Base-by-base conservation (phyloP, 192 early-diverging fungal species). In the Backusella parvicylindrica region DNA sequence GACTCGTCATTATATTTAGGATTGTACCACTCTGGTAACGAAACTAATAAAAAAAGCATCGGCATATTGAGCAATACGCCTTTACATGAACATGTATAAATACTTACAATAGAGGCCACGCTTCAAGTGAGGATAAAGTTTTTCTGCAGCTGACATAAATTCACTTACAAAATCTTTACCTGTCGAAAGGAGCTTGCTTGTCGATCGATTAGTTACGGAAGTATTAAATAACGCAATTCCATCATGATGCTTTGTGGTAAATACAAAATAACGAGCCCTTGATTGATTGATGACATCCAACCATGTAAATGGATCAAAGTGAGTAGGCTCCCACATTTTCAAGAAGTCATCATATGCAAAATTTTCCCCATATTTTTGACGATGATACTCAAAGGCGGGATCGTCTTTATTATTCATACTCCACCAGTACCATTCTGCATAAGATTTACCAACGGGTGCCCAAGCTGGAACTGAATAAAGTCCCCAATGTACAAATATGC, bases 191-290 rank as follows among this genome's bases (percentile, higher is more conserved):
- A 66, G 31, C 8, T 68, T 38, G 15, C 50, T 66, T 50, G 72
- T 68, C 5, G 71, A 78, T 8, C 77, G 71, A 36, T 74, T 68
- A 18, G 63, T 69, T 21, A 73, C 70, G 12, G 72, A 73, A 1
- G 77, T 78, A 47, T 78, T 72, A 37, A 65, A 78, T 60, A 78
- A 32, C n/a, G 77, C 77, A 53, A 68, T 69, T 13, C 77, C 77
- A n/a, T 78, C 77, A 49, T 78, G 77, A 37, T 78, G 77, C 50
- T 78, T 78, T 23, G 77, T 53, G 15, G 77, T 78, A 31, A 78
- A 72, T 9, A 78, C 77, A 73, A 69, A 78, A 36, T 78, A 78
- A 0, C 53, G 73, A 7, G 77, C 77, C 11, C 64, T 36, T 37
- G 71, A 50, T 6, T 12, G 33, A 56, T 66, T 50, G 38, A 78